These are phyloP conservation scores for Conoideocrella luteorostrata DNA, from an alignment of 2,329 filamentous ascomycete genomes.

Conservation along the genomic window DNA sequence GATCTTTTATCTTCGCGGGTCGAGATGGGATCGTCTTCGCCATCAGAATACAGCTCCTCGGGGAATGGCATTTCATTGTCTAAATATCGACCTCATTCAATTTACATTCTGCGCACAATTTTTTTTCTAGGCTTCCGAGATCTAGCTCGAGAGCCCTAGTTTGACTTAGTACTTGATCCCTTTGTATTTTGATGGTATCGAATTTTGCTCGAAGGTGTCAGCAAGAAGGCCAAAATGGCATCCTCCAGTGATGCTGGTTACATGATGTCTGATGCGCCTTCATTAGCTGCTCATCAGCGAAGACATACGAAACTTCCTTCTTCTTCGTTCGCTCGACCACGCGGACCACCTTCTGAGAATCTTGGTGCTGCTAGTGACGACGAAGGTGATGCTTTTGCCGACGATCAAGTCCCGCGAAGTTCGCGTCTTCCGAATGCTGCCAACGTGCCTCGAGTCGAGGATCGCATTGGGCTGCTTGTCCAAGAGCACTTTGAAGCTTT, in stretches of 20 bases:
- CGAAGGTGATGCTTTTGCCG: constrained; percentile 55
- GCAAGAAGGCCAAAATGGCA: constrained; percentile 30
- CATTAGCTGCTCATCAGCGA: constrained; percentile 36
- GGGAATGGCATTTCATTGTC: background rate
- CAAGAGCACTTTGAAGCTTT: constrained; percentile 75
- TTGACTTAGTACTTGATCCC: too few species aligned
- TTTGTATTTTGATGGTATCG: too few species aligned
- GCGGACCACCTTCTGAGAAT: constrained; percentile 58
- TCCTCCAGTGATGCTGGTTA: constrained; percentile 50
- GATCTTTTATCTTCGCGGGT: background rate
- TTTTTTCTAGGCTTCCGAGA: background rate
- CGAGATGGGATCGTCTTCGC: background rate
- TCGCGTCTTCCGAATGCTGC: constrained; percentile 40
- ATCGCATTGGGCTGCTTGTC: constrained; percentile 67
- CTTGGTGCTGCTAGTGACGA: constrained; percentile 55
- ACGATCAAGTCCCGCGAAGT: constrained; percentile 54
- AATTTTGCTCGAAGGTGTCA: too few species aligned
- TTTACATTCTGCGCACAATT: background rate
- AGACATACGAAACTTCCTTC: constrained; percentile 38
- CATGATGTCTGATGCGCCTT: constrained; percentile 50
- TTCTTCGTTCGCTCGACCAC: constrained; percentile 47
- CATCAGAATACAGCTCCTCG: background rate
- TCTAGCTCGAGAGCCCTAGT: too few species aligned
- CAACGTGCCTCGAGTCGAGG: constrained; percentile 65
- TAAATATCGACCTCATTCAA: background rate